Base-by-base conservation (phyloP, 2,329 filamentous ascomycete species). In the Fusarium miscanthi region DNA sequence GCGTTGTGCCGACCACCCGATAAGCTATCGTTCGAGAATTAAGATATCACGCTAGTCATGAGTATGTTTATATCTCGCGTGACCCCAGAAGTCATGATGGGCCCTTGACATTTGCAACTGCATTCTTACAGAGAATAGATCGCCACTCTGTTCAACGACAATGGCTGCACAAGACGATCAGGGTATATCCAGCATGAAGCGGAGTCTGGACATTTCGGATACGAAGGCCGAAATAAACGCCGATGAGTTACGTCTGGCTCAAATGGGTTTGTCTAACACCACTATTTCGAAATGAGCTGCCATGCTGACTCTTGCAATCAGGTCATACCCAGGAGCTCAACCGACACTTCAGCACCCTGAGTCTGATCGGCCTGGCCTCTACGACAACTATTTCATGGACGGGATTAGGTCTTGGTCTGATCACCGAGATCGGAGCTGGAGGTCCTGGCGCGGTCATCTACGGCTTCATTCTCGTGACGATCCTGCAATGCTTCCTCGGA, bases 311-410 rank as follows among this genome's bases (percentile, higher is more conserved):
- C 9, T 40, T 13, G 6, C 3, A 25, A 59, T 5, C 23, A 66
- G 63, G 60, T 9, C 63, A 66, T 33, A 65, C 31, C 2, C 63
- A 66, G 2, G 63, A 66, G 12, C 31, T 66, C 1, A 38, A 66
- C 2, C 23, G 63, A 14, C 63, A 66, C 1, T 66, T 66, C 37
- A 66, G 63, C 0, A 66, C 49, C 3, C 43, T 66, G 0, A 66
- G 63, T 5, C 31, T 66, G 1, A 58, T 66, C 0, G 60, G 63
- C 2, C 13, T 66, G 0, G 63, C 63, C 13, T 66, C 60, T 0
- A 66, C 63, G 1, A 66, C 60, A 1, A 66, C 63, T 2, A 66
- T 66, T 5, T 66, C 63, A 0, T 66, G 61, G 63, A 66, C 63
- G 0, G 63, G 63, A 0, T 23, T 66, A 0, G 61, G 63, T 8